Evolutionary conservation across 1,284 basidiomycete species (phyloP), one percentile per base, ranked within the genome.

Genomic region (Heterobasidion occidentale): DNA sequence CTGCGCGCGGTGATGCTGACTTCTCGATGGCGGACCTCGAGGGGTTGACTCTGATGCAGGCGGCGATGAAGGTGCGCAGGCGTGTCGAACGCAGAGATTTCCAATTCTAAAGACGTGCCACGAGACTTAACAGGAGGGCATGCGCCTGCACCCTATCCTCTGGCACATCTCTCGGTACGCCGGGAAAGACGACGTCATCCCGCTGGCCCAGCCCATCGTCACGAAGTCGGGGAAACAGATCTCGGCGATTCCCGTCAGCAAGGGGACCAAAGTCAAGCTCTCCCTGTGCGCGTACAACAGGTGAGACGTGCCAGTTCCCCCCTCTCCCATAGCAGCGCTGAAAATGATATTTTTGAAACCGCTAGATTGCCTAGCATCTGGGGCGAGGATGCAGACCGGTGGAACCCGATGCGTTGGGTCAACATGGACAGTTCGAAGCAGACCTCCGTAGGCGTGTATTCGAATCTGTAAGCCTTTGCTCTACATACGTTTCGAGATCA

Each of bases 381-480:
- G 69, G 80, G 80, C 0, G 65, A 71, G 12, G 77, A 83, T 59
- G 74, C 80, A 2, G 66, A 80, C 53, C 60, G 63, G 17, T 84
- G 74, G 65, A 75, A 80, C 56, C 80, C 80, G 7, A 70, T 77
- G 19, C 76, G 80, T 15, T 82, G 81, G 74, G 63, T 79, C 51
- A 59, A 69, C 6, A 65, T 59, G 9, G 51, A 67, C 35, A 62
- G 63, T 8, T 61, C 64, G 17, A 76, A 73, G 61, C 73, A 70
- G 19, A 68, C 73, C 0, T 62, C 63, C 9, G 64, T 80, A 5
- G 79, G 81, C 1, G 70, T 78, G 11, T 77, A 78, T 59, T 73
- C 72, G 9, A 80, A 80, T 64, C 63, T 82, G 81, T 82, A 60
- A 63, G 79, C 27, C 27, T 47, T 14, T 6, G n/a, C 51, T 7